Base-by-base conservation (phyloP, 2,329 filamentous ascomycete species). In the Fusarium musae region DNA sequence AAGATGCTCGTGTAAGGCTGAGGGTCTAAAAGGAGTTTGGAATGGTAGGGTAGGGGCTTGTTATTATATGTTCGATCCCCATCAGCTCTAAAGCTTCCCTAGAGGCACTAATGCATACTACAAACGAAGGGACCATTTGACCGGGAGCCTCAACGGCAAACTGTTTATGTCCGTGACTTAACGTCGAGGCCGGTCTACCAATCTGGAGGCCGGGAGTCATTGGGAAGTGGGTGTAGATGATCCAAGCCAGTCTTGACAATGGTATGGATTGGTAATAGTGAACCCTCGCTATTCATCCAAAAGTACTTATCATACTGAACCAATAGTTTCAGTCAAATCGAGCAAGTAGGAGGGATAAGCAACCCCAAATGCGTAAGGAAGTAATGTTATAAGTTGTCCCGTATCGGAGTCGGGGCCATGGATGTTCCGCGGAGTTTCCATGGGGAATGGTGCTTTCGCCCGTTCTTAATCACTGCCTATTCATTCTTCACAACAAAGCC, bases 351-450 rank as follows among this genome's bases (percentile, higher is more conserved):
- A 52, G 54, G 30, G 44, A 50, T 58, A 34, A 66, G 44, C 52
- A 65, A 59, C n/a, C 15, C 11, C 42, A 59, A 63, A 59, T 43
- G 56, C 36, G 56, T 40, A 47, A 50, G 42, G 34, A 26, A 28
- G 40, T 32, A 23, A 58, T 42, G 61, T 58, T 58, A 58, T 59
- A 50, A 63, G 34, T 46, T 67, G 60, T 50, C 39, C 63, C 43
- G 43, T 42, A 36, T 61, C 64, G 66, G 59, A 44, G 40, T 47
- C 69, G 65, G 63, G 26, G 36, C 69, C 76, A 70, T 52, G 76
- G 72, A 62, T 37, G 42, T n/a, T 65, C 76, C 76, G 67, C 63
- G 77, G 77, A 76, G 46, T 37, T 42, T 77, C 77, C 77, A 62
- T 66, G 77, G 77, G 54, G 9, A 6, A 8, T 42, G 21, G 23